These are phyloP conservation scores for Mortierella sp. DNA, from an alignment of 371 early-diverging fungal species.

Conservation along the genomic window DNA sequence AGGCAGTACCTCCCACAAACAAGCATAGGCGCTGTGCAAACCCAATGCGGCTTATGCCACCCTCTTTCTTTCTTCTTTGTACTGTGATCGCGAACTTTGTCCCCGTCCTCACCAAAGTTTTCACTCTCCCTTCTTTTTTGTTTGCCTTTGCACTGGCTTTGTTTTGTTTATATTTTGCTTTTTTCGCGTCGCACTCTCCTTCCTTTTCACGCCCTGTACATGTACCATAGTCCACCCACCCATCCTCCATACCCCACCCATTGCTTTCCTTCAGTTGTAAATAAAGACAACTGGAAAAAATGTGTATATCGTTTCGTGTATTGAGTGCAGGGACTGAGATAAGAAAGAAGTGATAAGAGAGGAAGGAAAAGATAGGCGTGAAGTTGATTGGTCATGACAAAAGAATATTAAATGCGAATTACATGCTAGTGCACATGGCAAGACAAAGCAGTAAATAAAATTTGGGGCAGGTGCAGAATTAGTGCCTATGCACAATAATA, in stretches of 20 bases:
- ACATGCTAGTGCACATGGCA: neutral
- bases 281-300: neutral
- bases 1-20: neutral
- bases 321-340: neutral
- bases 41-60: too few relatives aligned
- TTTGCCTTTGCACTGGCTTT: neutral
- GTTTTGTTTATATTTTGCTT: neutral
- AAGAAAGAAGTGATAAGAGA: neutral
- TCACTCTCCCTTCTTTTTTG: neutral
- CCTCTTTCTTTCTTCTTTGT: too few relatives aligned
- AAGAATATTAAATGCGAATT: neutral
- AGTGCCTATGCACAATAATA: too few relatives aligned
- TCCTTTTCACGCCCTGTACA: neutral
- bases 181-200: neutral
- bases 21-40: too few relatives aligned
- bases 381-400: neutral
- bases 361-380: neutral
- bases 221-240: neutral
- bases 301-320: neutral
- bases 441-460: neutral
- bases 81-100: neutral
- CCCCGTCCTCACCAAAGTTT: neutral
- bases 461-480: neutral
- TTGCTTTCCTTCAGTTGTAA: neutral
- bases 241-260: neutral